Evolutionary conservation across 2,329 filamentous ascomycete genomes (phyloP), one percentile per base, ranked within the genome.

Genomic region (Pyrenochaeta sp.): DNA sequence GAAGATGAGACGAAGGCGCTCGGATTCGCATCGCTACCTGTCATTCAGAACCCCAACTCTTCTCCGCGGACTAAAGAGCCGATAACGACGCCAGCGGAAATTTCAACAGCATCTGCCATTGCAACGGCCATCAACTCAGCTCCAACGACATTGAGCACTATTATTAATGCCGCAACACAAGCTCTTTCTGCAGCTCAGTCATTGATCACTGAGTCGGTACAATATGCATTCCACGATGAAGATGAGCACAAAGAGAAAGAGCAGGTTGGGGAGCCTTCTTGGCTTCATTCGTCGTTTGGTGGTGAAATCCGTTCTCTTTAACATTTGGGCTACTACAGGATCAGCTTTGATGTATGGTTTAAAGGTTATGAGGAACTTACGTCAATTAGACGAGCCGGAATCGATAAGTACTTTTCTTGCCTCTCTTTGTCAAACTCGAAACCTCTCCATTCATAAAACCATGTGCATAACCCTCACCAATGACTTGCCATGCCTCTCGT

Each of bases 381-480:
- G 18, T 7, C 35, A 14, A 18, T 63, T 36, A 66, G 2, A 64
- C 37, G 0, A 68, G 53, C 27, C 42, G 60, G 18, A 68, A 46
- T 11, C 61, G 46, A 30, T 43, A 36, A 7, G 42, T 43, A 15
- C 7, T 39, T 7, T 51, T 56, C 31, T 45, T 64, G 2, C 56
- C 59, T 44, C 35, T 55, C 36, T 60, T 60, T 11, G 63, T 14
- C n/a, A 57, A 18, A 15, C 43, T 33, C 11, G 54, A 48, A 18
- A 61, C 47, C 43, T 73, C 64, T 10, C 69, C 68, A 29, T 67
- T 64, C 71, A 73, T 72, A n/a, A 56, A 59, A 10, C 62, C 61
- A 46, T 71, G 47, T 14, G 66, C 50, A 41, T 72, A 72, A 7
- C 52, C 66, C 36, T 73, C 71, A 1, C 71, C 71, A 15, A 73